These are phyloP conservation scores for Persicaria tinctoria DNA, from an alignment of 148 eudicot genomes.

Conservation along the genomic window DNA sequence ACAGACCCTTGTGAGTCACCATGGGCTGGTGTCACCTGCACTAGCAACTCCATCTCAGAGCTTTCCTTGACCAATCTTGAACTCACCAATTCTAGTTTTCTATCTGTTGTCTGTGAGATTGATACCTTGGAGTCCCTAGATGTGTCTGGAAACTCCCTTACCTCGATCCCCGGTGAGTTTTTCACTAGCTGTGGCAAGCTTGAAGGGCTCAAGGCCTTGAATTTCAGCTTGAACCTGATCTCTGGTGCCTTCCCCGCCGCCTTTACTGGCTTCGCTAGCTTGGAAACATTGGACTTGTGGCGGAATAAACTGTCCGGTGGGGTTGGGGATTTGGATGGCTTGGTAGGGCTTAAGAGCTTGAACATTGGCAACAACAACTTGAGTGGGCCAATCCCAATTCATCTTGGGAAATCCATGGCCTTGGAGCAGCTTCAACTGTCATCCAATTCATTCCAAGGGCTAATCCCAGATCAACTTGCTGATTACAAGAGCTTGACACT, in stretches of 20 bases:
- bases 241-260: constrained; percentile 31
- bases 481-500: constrained; percentile 33
- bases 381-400: constrained; percentile 43
- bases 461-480: constrained; percentile 37
- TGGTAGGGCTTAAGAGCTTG: constrained; percentile 37
- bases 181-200: constrained; percentile 36
- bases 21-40: constrained; percentile 71
- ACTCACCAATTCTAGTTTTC: constrained; percentile 29
- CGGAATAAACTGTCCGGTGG: constrained; percentile 27
- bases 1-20: constrained; percentile 49
- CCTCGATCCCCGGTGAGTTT: constrained; percentile 42
- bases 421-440: constrained; percentile 54
- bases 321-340: constrained; percentile 30
- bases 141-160: constrained; percentile 45
- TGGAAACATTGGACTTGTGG: constrained; percentile 57
- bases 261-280: constrained; percentile 39
- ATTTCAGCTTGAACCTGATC: constrained; percentile 47
- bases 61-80: constrained; percentile 34
- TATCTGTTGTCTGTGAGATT: constrained; percentile 38
- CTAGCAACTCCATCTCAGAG: constrained; percentile 24
- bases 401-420: constrained; percentile 30
- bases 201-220: constrained; percentile 39
- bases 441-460: constrained; percentile 29
- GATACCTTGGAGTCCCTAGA: constrained; percentile 46
- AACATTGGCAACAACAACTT: constrained; percentile 48